phyloP scores from a whole-genome alignment of 352 stramenopile genomes.

The Phytophthora niederhauseri region DNA sequence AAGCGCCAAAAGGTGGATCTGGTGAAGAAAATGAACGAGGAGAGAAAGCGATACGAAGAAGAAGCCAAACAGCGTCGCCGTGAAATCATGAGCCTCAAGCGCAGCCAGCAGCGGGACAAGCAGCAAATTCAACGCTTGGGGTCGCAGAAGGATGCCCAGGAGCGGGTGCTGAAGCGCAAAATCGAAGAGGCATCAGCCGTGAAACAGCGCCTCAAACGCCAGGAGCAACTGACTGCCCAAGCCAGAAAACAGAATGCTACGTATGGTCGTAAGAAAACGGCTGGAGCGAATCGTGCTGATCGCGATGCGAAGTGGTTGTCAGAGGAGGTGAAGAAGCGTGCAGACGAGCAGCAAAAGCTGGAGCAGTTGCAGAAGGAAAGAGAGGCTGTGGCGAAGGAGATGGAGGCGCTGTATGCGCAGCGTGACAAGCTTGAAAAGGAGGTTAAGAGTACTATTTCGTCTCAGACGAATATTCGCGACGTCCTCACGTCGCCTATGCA shows the following conservation, averaged over 20 bases:
- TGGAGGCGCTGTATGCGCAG: constrained; percentile 81
- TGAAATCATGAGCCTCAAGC: constrained; percentile 85
- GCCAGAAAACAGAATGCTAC: constrained; percentile 68
- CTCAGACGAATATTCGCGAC: constrained; percentile 75
- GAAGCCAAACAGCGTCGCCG: constrained; percentile 77
- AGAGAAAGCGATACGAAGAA: constrained; percentile 85
- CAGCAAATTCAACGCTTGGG: constrained; percentile 84
- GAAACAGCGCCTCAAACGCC: constrained; percentile 85
- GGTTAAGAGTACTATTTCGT: constrained; percentile 63
- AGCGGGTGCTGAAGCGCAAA: constrained; percentile 87
- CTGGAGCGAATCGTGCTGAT: constrained; percentile 39
- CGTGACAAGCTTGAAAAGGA: constrained; percentile 75
- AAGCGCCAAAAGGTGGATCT: constrained; percentile 91
- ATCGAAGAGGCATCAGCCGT: constrained; percentile 86
- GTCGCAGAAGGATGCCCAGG: constrained; percentile 84
- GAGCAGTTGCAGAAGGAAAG: constrained; percentile 85
- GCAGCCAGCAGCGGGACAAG: constrained; percentile 81
- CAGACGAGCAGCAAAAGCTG: constrained; percentile 84
- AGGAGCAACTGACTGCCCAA: constrained; percentile 77
- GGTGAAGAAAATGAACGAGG: constrained; percentile 87
- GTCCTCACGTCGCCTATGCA: constrained; percentile 82
- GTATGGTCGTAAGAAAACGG: constrained; percentile 58
- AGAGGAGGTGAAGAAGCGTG: constrained; percentile 82
- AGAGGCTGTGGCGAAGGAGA: constrained; percentile 77
- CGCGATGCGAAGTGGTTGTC: constrained; percentile 83